Percentiles rank a stretch among this genome's conserved stretches.
Evolutionary conservation across 495 filamentous ascomycete genomes (phyloP).

Genomic region (Tirmania nivea): DNA sequence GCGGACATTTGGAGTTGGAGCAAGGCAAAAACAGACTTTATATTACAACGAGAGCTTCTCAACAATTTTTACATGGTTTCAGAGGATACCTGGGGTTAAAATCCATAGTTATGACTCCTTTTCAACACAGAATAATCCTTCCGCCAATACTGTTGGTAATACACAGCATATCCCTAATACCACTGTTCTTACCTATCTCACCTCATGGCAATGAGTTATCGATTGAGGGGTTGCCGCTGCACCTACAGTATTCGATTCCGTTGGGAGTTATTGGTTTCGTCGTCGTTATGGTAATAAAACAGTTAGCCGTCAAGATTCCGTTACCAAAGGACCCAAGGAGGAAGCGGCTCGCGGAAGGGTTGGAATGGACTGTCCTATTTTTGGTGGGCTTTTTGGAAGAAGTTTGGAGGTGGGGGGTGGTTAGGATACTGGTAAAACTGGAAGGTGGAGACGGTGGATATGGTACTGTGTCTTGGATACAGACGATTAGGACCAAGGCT

Average conservation of each 20-base stretch:
- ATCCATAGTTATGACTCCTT: constrained; percentile 10
- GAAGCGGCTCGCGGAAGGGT: constrained; percentile 8
- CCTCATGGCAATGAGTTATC: not conserved
- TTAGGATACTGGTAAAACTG: constrained; percentile 11
- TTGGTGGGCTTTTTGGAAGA: constrained; percentile 14
- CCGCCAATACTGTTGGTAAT: constrained; percentile 16
- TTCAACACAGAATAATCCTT: constrained; percentile 15
- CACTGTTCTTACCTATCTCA: constrained; percentile 11
- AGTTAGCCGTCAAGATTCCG: constrained; percentile 15
- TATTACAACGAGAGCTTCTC: no score
- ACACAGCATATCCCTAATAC: constrained; percentile 12
- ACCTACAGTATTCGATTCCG: constrained; percentile 12
- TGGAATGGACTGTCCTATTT: constrained; percentile 15
- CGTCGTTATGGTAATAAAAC: constrained; percentile 14
- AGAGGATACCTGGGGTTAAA: no score
- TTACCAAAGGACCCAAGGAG: constrained; percentile 13
- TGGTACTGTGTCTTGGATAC: not conserved
- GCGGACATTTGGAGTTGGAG: no score
- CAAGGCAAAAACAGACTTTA: no score
- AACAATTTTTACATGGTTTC: no score
- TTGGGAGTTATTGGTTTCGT: constrained; percentile 15
- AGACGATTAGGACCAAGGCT: not conserved
- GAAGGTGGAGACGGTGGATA: constrained; percentile 15
- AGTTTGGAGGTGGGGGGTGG: constrained; percentile 17
- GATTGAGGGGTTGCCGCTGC: constrained; percentile 2